These are phyloP conservation scores for Phaffia rhodozyma DNA, from an alignment of 1,284 basidiomycete genomes.

Conservation along the genomic window DNA sequence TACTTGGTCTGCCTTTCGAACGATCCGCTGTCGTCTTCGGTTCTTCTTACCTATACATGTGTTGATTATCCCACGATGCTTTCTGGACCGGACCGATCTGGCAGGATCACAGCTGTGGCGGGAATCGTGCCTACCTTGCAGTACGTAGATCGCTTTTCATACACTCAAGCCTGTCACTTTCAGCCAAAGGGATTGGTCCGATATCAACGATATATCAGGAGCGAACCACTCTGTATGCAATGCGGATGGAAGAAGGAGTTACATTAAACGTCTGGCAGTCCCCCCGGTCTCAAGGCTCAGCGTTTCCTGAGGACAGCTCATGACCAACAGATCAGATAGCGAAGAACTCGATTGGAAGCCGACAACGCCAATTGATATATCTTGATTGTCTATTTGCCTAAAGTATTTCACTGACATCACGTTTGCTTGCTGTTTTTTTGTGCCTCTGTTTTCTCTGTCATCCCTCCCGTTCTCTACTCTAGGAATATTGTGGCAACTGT, in stretches of 20 bases:
- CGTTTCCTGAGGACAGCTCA: neutral
- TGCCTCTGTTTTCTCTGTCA: neutral
- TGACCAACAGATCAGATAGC: neutral
- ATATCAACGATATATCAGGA: neutral
- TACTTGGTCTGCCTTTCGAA: neutral
- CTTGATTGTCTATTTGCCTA: neutral
- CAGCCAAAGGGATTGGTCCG: neutral
- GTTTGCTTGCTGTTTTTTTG: neutral
- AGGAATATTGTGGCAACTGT: conserved; percentile 98
- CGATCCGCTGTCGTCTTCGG: neutral
- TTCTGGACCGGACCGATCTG: neutral
- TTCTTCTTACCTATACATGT: neutral
- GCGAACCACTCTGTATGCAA: neutral
- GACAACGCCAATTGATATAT: neutral
- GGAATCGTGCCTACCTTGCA: conserved; percentile 89
- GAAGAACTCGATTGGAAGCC: neutral
- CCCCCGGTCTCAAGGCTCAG: neutral
- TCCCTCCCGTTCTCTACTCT: conserved; percentile 10
- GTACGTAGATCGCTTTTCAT: conserved; percentile 33
- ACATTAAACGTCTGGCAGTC: neutral
- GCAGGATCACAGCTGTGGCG: conserved; percentile 70
- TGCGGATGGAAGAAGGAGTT: neutral
- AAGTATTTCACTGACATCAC: conserved; percentile 4
- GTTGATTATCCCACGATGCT: neutral
- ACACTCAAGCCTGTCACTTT: neutral